A percentile compares a stretch with the other conserved stretches of the same genome.
Conservation (phyloP, 176 grass and related monocot species). For the Oryza meridionalis region DNA sequence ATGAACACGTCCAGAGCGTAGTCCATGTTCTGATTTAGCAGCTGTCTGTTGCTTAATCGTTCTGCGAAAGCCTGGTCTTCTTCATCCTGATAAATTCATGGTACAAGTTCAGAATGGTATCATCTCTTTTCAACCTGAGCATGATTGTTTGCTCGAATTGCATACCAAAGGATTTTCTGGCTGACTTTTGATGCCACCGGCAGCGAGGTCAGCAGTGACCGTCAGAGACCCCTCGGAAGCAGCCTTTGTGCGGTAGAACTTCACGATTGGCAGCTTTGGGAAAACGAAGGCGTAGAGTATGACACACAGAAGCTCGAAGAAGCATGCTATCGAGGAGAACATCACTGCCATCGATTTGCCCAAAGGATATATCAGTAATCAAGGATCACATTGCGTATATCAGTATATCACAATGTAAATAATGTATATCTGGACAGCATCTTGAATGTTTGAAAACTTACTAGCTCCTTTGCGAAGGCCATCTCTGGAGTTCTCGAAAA, state of each 20-base stretch:
- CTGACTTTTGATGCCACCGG: conserved; percentile 48
- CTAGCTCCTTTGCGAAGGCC: conserved; percentile 75
- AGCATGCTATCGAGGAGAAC: conserved; percentile 64
- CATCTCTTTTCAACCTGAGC: background rate
- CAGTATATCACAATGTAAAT: background rate
- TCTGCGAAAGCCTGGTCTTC: conserved; percentile 43
- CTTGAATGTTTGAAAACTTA: conserved; percentile 22
- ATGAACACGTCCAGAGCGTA: conserved; percentile 59
- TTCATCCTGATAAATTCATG: conserved; percentile 39
- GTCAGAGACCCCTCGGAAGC: conserved; percentile 65
- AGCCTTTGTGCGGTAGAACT: conserved; percentile 67
- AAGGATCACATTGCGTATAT: background rate
- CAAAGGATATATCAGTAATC: background rate
- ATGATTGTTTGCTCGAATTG: background rate
- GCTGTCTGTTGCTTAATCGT: conserved; percentile 57
- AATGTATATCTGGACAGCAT: background rate
- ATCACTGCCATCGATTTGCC: conserved; percentile 44
- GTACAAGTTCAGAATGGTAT: background rate
- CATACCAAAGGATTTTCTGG: conserved; percentile 14
- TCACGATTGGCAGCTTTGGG: conserved; percentile 66
- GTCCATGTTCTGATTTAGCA: conserved; percentile 63
- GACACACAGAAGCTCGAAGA: conserved; percentile 66
- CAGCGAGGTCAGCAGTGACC: conserved; percentile 70
- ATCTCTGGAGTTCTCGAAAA: conserved; percentile 65
- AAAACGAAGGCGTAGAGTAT: conserved; percentile 68